These are phyloP conservation scores for Colletotrichum echinochloae DNA, from an alignment of 2,329 filamentous ascomycete genomes.

Conservation along the genomic window DNA sequence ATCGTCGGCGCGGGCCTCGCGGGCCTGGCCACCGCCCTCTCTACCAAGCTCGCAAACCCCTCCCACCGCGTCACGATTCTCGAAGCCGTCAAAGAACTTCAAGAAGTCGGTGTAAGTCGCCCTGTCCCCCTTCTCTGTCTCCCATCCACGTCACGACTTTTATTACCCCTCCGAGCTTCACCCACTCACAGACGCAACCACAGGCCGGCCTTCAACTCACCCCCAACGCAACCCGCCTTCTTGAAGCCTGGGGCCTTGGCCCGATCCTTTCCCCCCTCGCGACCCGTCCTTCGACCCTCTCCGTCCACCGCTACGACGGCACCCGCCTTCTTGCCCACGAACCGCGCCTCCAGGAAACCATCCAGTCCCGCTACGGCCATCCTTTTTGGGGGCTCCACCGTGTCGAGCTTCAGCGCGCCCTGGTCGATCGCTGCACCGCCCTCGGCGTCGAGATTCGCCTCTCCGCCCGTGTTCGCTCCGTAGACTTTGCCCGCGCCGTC, in stretches of 20 bases:
- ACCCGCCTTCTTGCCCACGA: conserved; percentile 41
- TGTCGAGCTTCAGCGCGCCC: conserved; percentile 59
- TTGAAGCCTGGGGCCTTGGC: conserved; percentile 37
- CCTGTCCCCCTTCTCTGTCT: not conserved
- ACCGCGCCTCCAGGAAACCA: conserved; percentile 24
- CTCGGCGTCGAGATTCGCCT: conserved; percentile 51
- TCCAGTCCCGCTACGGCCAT: conserved; percentile 34
- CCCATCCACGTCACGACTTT: not conserved
- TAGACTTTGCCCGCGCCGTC: conserved; percentile 41
- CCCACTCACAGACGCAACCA: not conserved
- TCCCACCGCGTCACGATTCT: conserved; percentile 42
- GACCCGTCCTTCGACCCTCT: conserved; percentile 38
- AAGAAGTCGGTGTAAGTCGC: conserved; percentile 40
- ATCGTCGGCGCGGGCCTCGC: conserved; percentile 39
- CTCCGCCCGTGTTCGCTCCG: conserved; percentile 24
- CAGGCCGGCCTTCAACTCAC: conserved; percentile 42
- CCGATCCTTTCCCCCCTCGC: conserved; percentile 33
- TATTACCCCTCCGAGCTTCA: not conserved
- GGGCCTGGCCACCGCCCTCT: conserved; percentile 32
- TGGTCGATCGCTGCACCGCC: conserved; percentile 53
- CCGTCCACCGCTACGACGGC: conserved; percentile 42
- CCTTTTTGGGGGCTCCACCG: conserved; percentile 64
- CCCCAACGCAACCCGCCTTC: conserved; percentile 40
- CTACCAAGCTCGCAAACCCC: conserved; percentile 36
- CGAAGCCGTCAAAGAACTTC: conserved; percentile 41